A percentile compares a stretch with the other conserved stretches of the same genome.
Evolutionary conservation across 352 stramenopile species (phyloP).

Genomic region (Globisporangium apiculatum): DNA sequence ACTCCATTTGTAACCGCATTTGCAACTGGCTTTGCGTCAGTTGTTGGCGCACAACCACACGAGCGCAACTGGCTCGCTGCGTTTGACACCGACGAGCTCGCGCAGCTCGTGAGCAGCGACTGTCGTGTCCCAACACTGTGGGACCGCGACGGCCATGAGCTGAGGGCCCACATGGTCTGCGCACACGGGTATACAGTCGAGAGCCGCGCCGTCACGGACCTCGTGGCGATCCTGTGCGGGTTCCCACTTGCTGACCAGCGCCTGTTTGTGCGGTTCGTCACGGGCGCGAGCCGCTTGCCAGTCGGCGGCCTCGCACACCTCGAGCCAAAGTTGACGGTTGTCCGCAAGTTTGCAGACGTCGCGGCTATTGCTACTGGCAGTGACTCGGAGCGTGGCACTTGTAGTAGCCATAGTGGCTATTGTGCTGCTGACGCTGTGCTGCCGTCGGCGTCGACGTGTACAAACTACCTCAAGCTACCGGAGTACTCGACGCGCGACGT

Average conservation of each 20-base stretch:
- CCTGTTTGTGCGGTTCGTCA: slow-evolving; percentile 88
- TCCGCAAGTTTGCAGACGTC: slow-evolving; percentile 60
- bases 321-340: slow-evolving; percentile 84
- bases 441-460: slow-evolving; percentile 85
- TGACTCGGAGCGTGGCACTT: slow-evolving; percentile 12
- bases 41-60: slow-evolving; percentile 26
- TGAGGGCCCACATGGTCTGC: slow-evolving; percentile 77
- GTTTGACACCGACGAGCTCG: slow-evolving; percentile 61
- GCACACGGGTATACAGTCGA: slow-evolving; percentile 74
- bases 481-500: slow-evolving; percentile 78
- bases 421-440: slow-evolving; percentile 38
- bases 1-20: slow-evolving; percentile 56
- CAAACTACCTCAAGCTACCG: slow-evolving; percentile 90
- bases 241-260: slow-evolving; percentile 61
- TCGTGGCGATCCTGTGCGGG: slow-evolving; percentile 73
- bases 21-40: slow-evolving; percentile 57
- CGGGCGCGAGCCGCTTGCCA: slow-evolving; percentile 77
- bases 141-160: slow-evolving; percentile 56
- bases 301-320: slow-evolving; percentile 76
- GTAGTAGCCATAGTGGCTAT: background rate
- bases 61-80: slow-evolving; percentile 33
- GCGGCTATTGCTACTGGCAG: slow-evolving; percentile 1
- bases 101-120: slow-evolving; percentile 17
- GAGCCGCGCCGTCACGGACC: slow-evolving; percentile 58
- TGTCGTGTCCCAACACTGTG: slow-evolving; percentile 41